These are phyloP conservation scores for Acaromyces ingoldii DNA, from an alignment of 1,284 basidiomycete genomes.

Conservation along the genomic window DNA sequence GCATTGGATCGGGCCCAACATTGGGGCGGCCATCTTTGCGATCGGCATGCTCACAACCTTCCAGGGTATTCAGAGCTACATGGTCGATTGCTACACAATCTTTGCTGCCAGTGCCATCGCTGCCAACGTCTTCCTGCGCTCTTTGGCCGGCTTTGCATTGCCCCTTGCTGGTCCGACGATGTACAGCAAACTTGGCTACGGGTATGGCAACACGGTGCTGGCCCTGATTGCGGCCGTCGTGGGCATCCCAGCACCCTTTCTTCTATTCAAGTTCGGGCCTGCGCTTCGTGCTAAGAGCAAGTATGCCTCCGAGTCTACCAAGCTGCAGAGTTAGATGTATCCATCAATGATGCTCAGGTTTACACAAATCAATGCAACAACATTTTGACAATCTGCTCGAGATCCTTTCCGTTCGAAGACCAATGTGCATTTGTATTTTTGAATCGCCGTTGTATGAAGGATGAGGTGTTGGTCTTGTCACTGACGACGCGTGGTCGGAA, in stretches of 20 bases:
- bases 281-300: slow-evolving; percentile 27
- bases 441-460: too few species aligned
- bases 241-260: slow-evolving; percentile 43
- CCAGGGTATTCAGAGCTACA: slow-evolving; percentile 30
- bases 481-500: too few species aligned
- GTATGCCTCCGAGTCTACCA: too few species aligned
- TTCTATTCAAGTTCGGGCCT: slow-evolving; percentile 34
- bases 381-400: too few species aligned
- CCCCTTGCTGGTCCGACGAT: slow-evolving; percentile 41
- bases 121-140: slow-evolving; percentile 39
- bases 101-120: slow-evolving; percentile 48
- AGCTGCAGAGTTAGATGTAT: too few species aligned
- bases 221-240: slow-evolving; percentile 38
- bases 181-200: slow-evolving; percentile 41
- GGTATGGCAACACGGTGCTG: slow-evolving; percentile 48
- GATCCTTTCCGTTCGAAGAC: too few species aligned
- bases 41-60: slow-evolving; percentile 23
- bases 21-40: slow-evolving; percentile 23
- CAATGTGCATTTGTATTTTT: too few species aligned
- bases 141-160: slow-evolving; percentile 46
- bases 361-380: too few species aligned
- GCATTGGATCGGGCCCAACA: slow-evolving; percentile 66
- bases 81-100: slow-evolving; percentile 42
- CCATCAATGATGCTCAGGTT: too few species aligned
- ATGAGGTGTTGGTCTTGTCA: too few species aligned